Conservation (phyloP, 768 basidiomycete species). For the Leccinum fibrillosum region DNA sequence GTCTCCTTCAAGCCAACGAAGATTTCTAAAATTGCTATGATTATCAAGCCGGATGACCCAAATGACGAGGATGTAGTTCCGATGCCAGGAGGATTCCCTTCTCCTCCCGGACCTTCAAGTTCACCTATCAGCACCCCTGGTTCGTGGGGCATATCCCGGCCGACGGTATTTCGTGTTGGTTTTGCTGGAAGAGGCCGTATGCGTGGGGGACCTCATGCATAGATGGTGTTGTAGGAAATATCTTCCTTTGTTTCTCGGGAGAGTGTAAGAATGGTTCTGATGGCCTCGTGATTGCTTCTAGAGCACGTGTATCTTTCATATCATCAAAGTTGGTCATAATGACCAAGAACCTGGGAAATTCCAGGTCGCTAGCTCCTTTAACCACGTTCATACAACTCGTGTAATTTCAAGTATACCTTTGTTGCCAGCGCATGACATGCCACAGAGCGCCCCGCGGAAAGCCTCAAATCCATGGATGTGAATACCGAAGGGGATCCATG, state of each 20-base stretch:
- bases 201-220: conserved; percentile 22
- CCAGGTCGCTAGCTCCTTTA: neutral
- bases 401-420: neutral
- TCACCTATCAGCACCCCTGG: conserved; percentile 6
- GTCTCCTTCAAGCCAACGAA: neutral
- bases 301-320: conserved; percentile 4
- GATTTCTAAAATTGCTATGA: conserved; percentile 2
- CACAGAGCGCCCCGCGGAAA: too few relatives aligned
- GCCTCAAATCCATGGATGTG: neutral
- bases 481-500: neutral
- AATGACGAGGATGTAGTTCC: conserved; percentile 29
- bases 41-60: conserved; percentile 30
- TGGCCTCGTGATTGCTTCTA: neutral
- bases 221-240: conserved; percentile 12
- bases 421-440: neutral
- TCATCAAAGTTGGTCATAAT: conserved; percentile 14
- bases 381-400: neutral
- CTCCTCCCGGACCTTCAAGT: conserved; percentile 10
- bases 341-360: conserved; percentile 13
- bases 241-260: neutral
- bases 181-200: conserved; percentile 52
- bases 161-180: conserved; percentile 49
- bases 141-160: conserved; percentile 16
- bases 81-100: conserved; percentile 36
- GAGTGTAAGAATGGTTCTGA: conserved; percentile 10